Conservation (phyloP, 1,284 basidiomycete genomes). For the Gomphus bonarii region DNA sequence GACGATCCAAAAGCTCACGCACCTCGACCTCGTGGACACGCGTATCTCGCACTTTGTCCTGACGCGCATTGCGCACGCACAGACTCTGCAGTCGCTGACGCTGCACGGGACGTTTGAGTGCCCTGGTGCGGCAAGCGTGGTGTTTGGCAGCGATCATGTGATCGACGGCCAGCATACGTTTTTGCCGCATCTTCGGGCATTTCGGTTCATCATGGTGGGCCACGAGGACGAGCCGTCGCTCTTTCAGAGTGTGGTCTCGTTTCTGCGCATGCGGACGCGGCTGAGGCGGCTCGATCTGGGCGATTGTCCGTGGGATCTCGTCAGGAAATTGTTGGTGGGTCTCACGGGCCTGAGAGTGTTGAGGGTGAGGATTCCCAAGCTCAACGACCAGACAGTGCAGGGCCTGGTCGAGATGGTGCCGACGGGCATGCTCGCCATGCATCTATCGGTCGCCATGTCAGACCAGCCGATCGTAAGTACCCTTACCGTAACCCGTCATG, state of each 20-base stretch:
- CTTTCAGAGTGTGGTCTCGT: slow-evolving; percentile 43
- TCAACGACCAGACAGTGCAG: slow-evolving; percentile 28
- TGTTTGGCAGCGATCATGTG: slow-evolving; percentile 54
- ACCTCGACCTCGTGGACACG: slow-evolving; percentile 57
- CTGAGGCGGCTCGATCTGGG: slow-evolving; percentile 49
- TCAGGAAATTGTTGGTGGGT: slow-evolving; percentile 37
- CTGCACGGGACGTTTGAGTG: slow-evolving; percentile 56
- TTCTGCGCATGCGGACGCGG: slow-evolving; percentile 35
- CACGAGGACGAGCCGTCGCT: slow-evolving; percentile 45
- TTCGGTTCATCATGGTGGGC: slow-evolving; percentile 51
- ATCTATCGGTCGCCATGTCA: slow-evolving; percentile 37
- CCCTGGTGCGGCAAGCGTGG: slow-evolving; percentile 41
- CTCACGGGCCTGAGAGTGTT: slow-evolving; percentile 41
- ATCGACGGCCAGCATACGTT: slow-evolving; percentile 47
- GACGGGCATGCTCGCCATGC: slow-evolving; percentile 39
- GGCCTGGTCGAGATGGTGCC: slow-evolving; percentile 37
- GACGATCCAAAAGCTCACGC: slow-evolving; percentile 52
- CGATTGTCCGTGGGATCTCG: slow-evolving; percentile 51
- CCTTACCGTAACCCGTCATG: not conserved
- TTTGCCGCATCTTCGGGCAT: slow-evolving; percentile 47
- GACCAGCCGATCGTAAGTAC: slow-evolving; percentile 38
- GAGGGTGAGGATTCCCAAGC: slow-evolving; percentile 41
- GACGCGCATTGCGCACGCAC: slow-evolving; percentile 48
- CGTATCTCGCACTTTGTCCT: slow-evolving; percentile 52
- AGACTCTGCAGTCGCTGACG: slow-evolving; percentile 47